Evolutionary conservation across 768 basidiomycete genomes (phyloP).

Genomic region (Kwoniella dejecticola): DNA sequence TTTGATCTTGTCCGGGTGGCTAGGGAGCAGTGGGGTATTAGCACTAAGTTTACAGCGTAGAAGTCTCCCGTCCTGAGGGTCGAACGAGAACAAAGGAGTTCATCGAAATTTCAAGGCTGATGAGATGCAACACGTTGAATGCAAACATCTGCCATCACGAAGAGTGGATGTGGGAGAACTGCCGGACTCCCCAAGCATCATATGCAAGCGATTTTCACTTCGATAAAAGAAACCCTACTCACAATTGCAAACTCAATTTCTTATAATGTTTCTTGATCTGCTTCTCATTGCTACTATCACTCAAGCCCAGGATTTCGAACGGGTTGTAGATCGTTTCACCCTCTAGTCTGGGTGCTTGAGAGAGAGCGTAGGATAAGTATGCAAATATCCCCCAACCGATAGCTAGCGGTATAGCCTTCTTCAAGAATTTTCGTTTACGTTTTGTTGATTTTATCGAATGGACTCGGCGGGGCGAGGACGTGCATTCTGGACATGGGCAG

Average conservation of each 20-base stretch:
- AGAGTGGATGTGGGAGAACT: too few species aligned
- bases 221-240: slow-evolving; percentile 32
- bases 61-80: background rate
- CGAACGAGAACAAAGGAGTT: slow-evolving; percentile 4
- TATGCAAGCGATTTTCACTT: too few species aligned
- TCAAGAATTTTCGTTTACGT: slow-evolving; percentile 29
- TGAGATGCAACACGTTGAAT: too few species aligned
- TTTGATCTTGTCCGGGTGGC: slow-evolving; percentile 96
- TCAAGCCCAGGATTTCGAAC: slow-evolving; percentile 84
- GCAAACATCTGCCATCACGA: too few species aligned
- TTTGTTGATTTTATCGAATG: slow-evolving; percentile 59
- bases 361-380: slow-evolving; percentile 68
- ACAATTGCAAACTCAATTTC: slow-evolving; percentile 86
- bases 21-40: slow-evolving; percentile 50
- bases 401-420: slow-evolving; percentile 65
- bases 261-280: slow-evolving; percentile 96
- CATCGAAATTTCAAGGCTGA: background rate
- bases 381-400: slow-evolving; percentile 75
- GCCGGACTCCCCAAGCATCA: too few species aligned
- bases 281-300: slow-evolving; percentile 67
- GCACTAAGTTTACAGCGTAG: background rate
- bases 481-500: slow-evolving; percentile 61
- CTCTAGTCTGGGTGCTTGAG: slow-evolving; percentile 60
- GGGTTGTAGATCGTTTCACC: slow-evolving; percentile 82
- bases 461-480: slow-evolving; percentile 58